Evolutionary conservation across 2,329 filamentous ascomycete genomes (phyloP).

Genomic region (Aspergillus fischeri): DNA sequence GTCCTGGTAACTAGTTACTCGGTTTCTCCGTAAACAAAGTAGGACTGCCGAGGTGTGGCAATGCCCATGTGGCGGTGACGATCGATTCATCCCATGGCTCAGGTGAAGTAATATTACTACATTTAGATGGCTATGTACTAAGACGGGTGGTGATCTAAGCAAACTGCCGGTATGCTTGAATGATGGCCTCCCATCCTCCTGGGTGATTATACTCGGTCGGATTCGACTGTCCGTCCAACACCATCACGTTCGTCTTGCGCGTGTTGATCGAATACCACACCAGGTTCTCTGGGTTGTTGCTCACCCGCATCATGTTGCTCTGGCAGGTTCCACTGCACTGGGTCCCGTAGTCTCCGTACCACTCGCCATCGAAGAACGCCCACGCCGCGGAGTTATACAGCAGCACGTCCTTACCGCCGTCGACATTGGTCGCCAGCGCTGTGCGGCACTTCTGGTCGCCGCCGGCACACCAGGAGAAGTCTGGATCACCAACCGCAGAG

Average conservation of each 20-base stretch:
- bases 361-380: slow-evolving; percentile 31
- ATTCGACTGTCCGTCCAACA: slow-evolving; percentile 25
- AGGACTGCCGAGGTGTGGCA: too few species aligned
- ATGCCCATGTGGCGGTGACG: too few species aligned
- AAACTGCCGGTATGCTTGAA: slow-evolving; percentile 26
- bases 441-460: slow-evolving; percentile 28
- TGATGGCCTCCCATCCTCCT: slow-evolving; percentile 30
- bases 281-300: slow-evolving; percentile 21
- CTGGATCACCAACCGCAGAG: slow-evolving; percentile 24
- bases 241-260: slow-evolving; percentile 26
- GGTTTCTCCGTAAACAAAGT: too few species aligned
- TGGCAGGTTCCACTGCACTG: slow-evolving; percentile 28
- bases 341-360: slow-evolving; percentile 26
- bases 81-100: too few species aligned
- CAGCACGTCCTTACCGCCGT: slow-evolving; percentile 27
- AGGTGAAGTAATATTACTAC: neutral
- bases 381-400: slow-evolving; percentile 33
- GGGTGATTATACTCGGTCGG: slow-evolving; percentile 22
- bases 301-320: slow-evolving; percentile 31
- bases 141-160: too few species aligned
- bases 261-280: slow-evolving; percentile 32
- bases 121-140: neutral
- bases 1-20: too few species aligned
- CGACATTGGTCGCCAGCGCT: slow-evolving; percentile 26
- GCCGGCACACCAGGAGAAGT: slow-evolving; percentile 27